Base-by-base conservation (phyloP, 305 asterid species). In the Fraxinus xanthoxyloides region DNA sequence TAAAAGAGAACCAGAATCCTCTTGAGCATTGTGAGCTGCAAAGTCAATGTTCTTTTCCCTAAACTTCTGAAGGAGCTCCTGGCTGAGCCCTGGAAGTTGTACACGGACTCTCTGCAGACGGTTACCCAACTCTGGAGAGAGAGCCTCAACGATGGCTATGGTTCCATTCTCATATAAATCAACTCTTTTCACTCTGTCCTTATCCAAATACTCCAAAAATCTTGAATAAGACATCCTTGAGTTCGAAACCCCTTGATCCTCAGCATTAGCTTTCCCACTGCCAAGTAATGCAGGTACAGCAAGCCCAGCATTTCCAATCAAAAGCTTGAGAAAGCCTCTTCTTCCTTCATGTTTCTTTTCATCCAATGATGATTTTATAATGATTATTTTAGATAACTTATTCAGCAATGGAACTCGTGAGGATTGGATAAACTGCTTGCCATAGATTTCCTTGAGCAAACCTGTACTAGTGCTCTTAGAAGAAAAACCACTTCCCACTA, bases 221-320 rank as follows among this genome's bases (percentile, higher is more conserved):
- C 98, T 92, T 46, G 98, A 95, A 85, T 95, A 95, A 59, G 98
- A 95, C 98, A 95, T 93, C 84, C 97, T 90, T 75, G 98, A 93
- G 87, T 93, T 95, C 31, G 98, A 93, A 80, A 91, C 97, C 48
- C 84, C 97, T 86, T 93, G 97, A 38, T 95, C 98, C 81, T 93
- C 98, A 15, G 98, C 97, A 76, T 87, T 78, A 30, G 97, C 98
- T 65, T 90, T 91, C 74, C 91, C 92, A 80, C 67, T 84, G 69
- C 93, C 85, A 9, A 92, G 81, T 76, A 93, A 82, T 34, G 97
- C 89, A 40, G 98, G 97, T 28, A 77, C 87, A 2, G 89, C 91
- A 76, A 91, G 74, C 79, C 92, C 97, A 30, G 89, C 92, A 89
- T 87, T 91, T 80, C 97, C 97, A 46, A 92, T 91, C 81, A 94